Conservation (phyloP, 495 filamentous ascomycete genomes). For the Hapsidospora chrysogenum region DNA sequence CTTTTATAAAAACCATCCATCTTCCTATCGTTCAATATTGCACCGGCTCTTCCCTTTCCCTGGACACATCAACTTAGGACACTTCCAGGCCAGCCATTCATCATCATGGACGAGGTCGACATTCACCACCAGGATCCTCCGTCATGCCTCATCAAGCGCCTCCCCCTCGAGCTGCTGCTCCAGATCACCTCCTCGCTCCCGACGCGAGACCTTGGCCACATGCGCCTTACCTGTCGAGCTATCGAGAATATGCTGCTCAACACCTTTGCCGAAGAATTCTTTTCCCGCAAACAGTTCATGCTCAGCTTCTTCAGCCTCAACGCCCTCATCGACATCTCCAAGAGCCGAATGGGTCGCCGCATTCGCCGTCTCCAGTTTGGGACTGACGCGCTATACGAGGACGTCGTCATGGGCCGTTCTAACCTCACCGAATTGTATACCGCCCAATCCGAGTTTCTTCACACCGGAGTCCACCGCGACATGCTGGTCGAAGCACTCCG, state of each 20-base stretch:
- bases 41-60: too few relatives aligned
- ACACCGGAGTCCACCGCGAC: constrained; percentile 20
- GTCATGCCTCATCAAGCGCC: constrained; percentile 3
- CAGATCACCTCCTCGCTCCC: constrained; percentile 22
- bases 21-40: too few relatives aligned
- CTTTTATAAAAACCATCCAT: too few relatives aligned
- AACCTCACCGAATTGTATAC: constrained; percentile 1
- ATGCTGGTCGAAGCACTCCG: constrained; percentile 32
- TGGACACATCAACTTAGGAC: too few relatives aligned
- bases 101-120: background rate
- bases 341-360: constrained; percentile 18
- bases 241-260: constrained; percentile 26
- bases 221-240: constrained; percentile 26
- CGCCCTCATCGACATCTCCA: constrained; percentile 35
- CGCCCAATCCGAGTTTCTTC: constrained; percentile 16
- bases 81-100: too few relatives aligned
- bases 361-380: constrained; percentile 32
- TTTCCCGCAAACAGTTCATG: constrained; percentile 39
- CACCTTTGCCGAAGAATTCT: constrained; percentile 35
- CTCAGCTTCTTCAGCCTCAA: constrained; percentile 27
- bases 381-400: constrained; percentile 13
- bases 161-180: constrained; percentile 23
- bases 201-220: constrained; percentile 25
- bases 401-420: background rate
- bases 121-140: background rate